Conservation (phyloP, 2,329 filamentous ascomycete species). For the Diaporthe nobilis region DNA sequence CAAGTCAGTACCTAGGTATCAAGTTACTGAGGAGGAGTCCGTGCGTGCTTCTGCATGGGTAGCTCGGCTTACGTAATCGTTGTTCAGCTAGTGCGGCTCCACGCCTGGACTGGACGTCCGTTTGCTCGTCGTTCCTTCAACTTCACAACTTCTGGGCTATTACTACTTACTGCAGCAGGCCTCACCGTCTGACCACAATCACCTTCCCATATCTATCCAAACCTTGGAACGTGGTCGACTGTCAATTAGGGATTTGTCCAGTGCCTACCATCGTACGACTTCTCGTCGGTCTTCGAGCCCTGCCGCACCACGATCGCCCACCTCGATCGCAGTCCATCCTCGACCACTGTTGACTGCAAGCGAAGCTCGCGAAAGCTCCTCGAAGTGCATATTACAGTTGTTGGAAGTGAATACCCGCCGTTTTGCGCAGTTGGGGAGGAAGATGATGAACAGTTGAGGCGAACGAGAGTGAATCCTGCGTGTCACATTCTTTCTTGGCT, state of each 20-base stretch:
- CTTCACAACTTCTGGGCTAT: neutral
- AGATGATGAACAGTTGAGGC: slow-evolving; percentile 30
- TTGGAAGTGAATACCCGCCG: neutral
- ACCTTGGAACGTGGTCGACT: neutral
- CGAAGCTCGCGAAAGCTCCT: neutral
- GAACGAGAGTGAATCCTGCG: slow-evolving; percentile 32
- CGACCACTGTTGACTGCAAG: neutral
- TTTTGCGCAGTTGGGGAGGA: slow-evolving; percentile 5
- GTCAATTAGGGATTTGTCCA: neutral
- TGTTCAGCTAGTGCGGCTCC: neutral
- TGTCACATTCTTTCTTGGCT: slow-evolving; percentile 34
- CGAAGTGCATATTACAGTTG: neutral
- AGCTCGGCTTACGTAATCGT: slow-evolving; percentile 12
- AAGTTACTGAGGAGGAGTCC: neutral
- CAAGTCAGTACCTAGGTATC: too few species aligned
- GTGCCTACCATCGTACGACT: neutral
- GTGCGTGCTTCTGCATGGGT: neutral
- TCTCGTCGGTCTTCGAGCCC: neutral
- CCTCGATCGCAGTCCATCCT: slow-evolving; percentile 1
- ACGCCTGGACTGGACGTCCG: slow-evolving; percentile 21
- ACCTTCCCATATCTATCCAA: neutral
- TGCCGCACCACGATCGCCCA: neutral
- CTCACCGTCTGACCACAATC: neutral
- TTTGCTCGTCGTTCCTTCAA: slow-evolving; percentile 2
- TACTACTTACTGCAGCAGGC: neutral